Conservation (phyloP, 495 filamentous ascomycete genomes). For the Aspergillus mulundensis region DNA sequence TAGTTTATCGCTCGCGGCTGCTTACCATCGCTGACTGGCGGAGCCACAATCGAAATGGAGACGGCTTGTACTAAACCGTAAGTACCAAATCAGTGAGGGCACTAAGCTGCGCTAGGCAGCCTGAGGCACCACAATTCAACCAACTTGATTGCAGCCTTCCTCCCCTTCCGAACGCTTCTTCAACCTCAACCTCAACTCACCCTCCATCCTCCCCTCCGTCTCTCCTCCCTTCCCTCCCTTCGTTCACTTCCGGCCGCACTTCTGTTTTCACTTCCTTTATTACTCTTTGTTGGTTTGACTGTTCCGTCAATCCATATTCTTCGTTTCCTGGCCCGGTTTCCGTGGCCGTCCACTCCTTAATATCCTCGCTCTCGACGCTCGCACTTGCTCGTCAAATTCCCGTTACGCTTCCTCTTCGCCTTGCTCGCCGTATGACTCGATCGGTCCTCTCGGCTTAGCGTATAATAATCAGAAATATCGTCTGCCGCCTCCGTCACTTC, state of each 20-base stretch:
- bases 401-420: slow-evolving; percentile 5
- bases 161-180: slow-evolving; percentile 3
- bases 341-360: slow-evolving; percentile 50
- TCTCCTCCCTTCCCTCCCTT: slow-evolving; percentile 21
- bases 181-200: slow-evolving; percentile 19
- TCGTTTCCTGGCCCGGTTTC: slow-evolving; percentile 31
- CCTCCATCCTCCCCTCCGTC: slow-evolving; percentile 15
- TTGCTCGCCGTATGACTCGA: neutral
- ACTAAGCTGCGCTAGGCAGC: neutral
- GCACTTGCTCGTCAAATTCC: neutral
- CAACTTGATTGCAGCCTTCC: neutral
- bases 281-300: slow-evolving; percentile 19
- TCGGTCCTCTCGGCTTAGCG: neutral
- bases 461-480: neutral
- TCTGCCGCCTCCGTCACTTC: neutral
- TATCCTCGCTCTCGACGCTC: slow-evolving; percentile 13
- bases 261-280: slow-evolving; percentile 12
- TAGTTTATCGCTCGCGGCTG: slow-evolving; percentile 11
- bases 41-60: slow-evolving; percentile 17
- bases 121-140: slow-evolving; percentile 11
- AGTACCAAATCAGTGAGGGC: neutral
- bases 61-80: slow-evolving; percentile 15
- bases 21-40: slow-evolving; percentile 11
- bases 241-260: slow-evolving; percentile 23
- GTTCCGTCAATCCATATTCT: slow-evolving; percentile 12